Percentiles rank a stretch among this genome's conserved stretches.
Evolutionary conservation across 2,329 filamentous ascomycete genomes (phyloP).

Genomic region (Ceratocystis alfenasii): DNA sequence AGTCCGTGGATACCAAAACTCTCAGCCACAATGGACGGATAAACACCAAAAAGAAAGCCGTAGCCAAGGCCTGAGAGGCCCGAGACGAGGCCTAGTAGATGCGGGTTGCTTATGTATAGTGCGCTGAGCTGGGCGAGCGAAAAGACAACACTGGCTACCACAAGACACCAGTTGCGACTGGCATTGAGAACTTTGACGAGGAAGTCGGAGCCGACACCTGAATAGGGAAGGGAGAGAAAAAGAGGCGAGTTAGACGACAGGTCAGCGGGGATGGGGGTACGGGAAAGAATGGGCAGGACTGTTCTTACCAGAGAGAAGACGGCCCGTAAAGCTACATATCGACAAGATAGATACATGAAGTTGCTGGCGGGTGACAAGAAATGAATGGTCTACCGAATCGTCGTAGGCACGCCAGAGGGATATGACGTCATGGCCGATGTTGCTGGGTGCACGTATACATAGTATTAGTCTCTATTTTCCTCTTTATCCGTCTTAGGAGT

Average conservation of each 20-base stretch:
- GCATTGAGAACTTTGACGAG: constrained; percentile 69
- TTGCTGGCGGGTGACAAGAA: constrained; percentile 70
- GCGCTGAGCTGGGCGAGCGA: constrained; percentile 66
- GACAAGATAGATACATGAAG: constrained; percentile 94
- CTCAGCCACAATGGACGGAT: constrained; percentile 78
- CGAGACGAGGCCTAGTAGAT: constrained; percentile 65
- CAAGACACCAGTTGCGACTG: constrained; percentile 83
- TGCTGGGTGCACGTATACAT: constrained; percentile 42
- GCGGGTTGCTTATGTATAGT: constrained; percentile 62
- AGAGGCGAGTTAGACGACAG: constrained; percentile 9
- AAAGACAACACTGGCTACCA: constrained; percentile 66
- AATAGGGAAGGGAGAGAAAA: constrained; percentile 22
- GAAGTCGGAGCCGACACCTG: constrained; percentile 80
- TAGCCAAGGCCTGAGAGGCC: constrained; percentile 78
- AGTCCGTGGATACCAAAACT: constrained; percentile 82
- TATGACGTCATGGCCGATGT: constrained; percentile 82
- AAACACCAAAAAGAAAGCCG: constrained; percentile 87
- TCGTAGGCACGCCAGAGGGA: constrained; percentile 84
- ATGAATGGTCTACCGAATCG: constrained; percentile 55
- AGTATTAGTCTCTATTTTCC: neutral
- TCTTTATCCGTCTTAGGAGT: neutral
- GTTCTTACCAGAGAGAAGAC: constrained; percentile 57
- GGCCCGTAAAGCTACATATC: constrained; percentile 70
- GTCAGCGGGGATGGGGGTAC: neutral
- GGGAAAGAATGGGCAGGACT: neutral